Percentiles rank a stretch among this genome's conserved stretches.
Conservation (phyloP, 139 green algal species). For the Chlamydomonas schloesseri region DNA sequence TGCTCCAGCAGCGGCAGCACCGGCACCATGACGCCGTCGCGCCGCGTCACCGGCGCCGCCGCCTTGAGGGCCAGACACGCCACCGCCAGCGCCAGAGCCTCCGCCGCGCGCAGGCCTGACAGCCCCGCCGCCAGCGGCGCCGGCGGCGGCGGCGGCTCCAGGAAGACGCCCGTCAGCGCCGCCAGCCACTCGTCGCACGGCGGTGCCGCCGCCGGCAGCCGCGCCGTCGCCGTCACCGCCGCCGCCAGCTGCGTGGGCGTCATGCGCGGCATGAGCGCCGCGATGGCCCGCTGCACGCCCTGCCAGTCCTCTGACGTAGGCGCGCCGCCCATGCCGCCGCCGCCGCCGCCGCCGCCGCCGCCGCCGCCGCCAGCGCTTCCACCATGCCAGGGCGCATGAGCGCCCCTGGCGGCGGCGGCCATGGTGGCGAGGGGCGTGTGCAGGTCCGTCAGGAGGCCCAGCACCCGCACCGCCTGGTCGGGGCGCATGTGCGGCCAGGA, state of each 20-base stretch:
- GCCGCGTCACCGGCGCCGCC: not conserved
- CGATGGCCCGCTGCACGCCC: not conserved
- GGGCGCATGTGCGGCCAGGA: not conserved
- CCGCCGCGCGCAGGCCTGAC: not conserved
- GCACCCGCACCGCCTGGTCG: no score
- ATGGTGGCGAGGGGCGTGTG: not conserved
- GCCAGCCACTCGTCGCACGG: constrained; percentile 23
- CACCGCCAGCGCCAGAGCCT: not conserved
- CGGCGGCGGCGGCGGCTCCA: not conserved
- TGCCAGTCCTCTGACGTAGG: not conserved
- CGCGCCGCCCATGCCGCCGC: not conserved
- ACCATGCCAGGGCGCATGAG: no score
- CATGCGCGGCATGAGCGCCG: not conserved
- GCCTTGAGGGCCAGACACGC: constrained; percentile 11
- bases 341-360: not conserved
- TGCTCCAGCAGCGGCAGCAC: constrained; percentile 16
- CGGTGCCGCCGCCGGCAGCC: constrained; percentile 7
- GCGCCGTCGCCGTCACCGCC: constrained; percentile 8
- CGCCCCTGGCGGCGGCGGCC: not conserved
- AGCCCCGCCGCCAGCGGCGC: constrained; percentile 4
- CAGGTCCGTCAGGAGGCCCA: not conserved
- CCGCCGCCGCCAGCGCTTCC: no score
- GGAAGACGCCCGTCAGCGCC: constrained; percentile 12
- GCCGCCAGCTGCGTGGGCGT: not conserved
- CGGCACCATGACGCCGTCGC: not conserved